phyloP scores from a whole-genome alignment of 495 filamentous ascomycete genomes.

The Daldinia loculata region DNA sequence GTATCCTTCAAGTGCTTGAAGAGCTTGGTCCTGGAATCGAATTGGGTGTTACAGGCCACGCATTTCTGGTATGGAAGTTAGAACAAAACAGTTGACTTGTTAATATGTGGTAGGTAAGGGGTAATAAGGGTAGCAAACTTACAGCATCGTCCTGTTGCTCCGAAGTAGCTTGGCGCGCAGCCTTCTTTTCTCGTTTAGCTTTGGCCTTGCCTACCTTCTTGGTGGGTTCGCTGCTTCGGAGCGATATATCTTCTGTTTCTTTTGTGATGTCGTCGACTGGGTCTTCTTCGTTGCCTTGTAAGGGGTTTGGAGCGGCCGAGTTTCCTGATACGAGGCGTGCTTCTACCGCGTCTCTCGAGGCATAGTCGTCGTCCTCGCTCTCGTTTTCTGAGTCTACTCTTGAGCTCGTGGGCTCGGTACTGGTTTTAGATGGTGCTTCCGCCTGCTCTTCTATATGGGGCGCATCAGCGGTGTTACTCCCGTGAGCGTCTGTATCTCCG shows the following conservation, averaged over 20 bases:
- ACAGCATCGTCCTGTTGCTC: conserved; percentile 50
- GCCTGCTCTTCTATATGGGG: not conserved
- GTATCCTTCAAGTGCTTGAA: conserved; percentile 76
- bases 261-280: conserved; percentile 3
- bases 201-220: conserved; percentile 86
- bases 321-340: conserved; percentile 44
- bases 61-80: conserved; percentile 58
- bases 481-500: not conserved
- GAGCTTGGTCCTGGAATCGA: conserved; percentile 73
- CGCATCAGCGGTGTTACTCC: not conserved
- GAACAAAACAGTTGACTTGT: conserved; percentile 1
- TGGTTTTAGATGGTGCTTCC: conserved; percentile 6
- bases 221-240: conserved; percentile 22
- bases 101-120: not conserved
- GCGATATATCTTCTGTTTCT: conserved; percentile 32
- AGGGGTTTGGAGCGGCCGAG: not conserved
- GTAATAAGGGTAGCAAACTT: conserved; percentile 23
- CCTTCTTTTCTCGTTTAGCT: conserved; percentile 83
- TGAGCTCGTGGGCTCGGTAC: conserved; percentile 12
- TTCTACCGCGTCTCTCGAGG: conserved; percentile 52
- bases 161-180: conserved; percentile 64
- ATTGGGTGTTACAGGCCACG: conserved; percentile 65
- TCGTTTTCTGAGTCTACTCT: conserved; percentile 19
- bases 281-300: conserved; percentile 11
- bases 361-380: conserved; percentile 55